A percentile compares a stretch with the other conserved stretches of the same genome.
Conservation (phyloP, 805 yeast species). For the Metschnikowia henanensis region DNA sequence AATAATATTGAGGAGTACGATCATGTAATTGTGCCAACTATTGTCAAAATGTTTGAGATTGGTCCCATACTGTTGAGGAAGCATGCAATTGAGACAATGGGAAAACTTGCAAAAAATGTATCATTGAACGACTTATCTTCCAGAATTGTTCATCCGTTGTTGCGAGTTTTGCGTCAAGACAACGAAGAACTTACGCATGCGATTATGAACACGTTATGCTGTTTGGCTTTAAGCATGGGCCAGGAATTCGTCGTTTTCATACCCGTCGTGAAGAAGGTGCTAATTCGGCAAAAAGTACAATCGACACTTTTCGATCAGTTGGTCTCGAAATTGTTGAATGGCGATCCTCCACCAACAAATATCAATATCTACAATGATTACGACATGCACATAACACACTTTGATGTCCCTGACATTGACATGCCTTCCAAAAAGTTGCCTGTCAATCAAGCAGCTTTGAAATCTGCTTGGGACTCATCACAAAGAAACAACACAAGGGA, state of each 20-base stretch:
- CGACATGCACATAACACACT: conserved; percentile 36
- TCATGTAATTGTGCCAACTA: conserved; percentile 83
- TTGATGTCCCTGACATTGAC: conserved; percentile 61
- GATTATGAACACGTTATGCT: conserved; percentile 77
- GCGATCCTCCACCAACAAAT: conserved; percentile 83
- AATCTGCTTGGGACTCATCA: conserved; percentile 89
- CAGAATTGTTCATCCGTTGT: conserved; percentile 81
- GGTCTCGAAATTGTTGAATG: conserved; percentile 72
- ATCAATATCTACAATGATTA: conserved; percentile 67
- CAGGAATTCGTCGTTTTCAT: conserved; percentile 82
- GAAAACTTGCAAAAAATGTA: conserved; percentile 72
- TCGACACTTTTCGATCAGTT: conserved; percentile 78
- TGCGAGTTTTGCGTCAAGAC: conserved; percentile 58
- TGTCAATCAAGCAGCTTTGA: conserved; percentile 59
- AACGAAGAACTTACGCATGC: conserved; percentile 63
- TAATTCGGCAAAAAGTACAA: conserved; percentile 63
- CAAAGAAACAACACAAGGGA: conserved; percentile 80
- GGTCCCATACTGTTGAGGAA: conserved; percentile 60
- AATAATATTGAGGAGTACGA: conserved; percentile 84
- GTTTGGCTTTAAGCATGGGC: conserved; percentile 78
- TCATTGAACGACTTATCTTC: conserved; percentile 86
- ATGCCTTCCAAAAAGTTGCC: conserved; percentile 75
- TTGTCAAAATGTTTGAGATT: conserved; percentile 77
- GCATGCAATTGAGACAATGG: conserved; percentile 80
- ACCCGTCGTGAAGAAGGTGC: conserved; percentile 71